Conservation (phyloP, 306 rosid species). For the Heteromeles arbutifolia region DNA sequence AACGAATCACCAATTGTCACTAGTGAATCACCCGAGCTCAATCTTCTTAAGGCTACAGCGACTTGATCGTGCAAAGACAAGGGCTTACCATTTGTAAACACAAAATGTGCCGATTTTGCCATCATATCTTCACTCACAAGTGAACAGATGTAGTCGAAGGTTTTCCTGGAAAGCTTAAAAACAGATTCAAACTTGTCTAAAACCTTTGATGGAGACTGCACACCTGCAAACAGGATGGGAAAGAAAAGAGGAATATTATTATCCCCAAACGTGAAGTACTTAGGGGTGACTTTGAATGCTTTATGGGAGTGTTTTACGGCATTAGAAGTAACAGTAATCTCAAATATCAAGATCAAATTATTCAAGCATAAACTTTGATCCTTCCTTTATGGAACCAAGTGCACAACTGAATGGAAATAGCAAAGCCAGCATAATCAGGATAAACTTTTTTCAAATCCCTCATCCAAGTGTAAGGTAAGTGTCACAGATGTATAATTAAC, state of each 20-base stretch:
- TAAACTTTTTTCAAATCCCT: too few species aligned
- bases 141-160: constrained; percentile 74
- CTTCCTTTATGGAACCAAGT: background rate
- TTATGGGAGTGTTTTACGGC: background rate
- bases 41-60: constrained; percentile 78
- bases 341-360: background rate
- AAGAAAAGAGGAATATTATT: constrained; percentile 6
- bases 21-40: constrained; percentile 83
- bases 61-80: constrained; percentile 61
- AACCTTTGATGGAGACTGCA: constrained; percentile 35
- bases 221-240: constrained; percentile 38
- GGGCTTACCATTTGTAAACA: constrained; percentile 48
- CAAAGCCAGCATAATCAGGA: background rate
- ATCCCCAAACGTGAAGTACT: background rate
- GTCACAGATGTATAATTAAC: too few species aligned
- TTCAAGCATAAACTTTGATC: background rate
- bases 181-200: constrained; percentile 44
- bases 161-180: constrained; percentile 56
- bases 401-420: background rate
- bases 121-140: constrained; percentile 79
- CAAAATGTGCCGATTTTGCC: constrained; percentile 55
- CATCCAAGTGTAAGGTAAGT: too few species aligned
- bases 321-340: background rate
- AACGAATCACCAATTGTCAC: constrained; percentile 59
- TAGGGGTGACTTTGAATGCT: background rate